Evolutionary conservation across 2,329 filamentous ascomycete species (phyloP).

Genomic region (Pseudodiploospora longispora): DNA sequence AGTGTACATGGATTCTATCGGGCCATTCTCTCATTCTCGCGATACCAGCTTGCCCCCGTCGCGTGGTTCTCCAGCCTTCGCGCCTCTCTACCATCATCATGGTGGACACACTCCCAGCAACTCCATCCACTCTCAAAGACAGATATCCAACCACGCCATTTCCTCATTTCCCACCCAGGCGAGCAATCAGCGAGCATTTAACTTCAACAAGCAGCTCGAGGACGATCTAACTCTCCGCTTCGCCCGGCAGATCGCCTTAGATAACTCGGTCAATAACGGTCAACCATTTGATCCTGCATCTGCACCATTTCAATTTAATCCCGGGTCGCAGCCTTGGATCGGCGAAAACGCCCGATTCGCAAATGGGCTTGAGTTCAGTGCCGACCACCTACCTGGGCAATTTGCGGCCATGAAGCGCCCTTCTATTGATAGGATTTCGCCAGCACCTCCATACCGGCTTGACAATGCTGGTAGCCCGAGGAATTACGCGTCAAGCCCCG

Average conservation of each 20-base stretch:
- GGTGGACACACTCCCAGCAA: slow-evolving; percentile 33
- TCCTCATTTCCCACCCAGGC: slow-evolving; percentile 38
- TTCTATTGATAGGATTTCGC: slow-evolving; percentile 32
- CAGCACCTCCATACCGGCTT: slow-evolving; percentile 20
- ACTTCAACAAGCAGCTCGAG: slow-evolving; percentile 29
- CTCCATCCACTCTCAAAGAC: slow-evolving; percentile 40
- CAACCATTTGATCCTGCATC: slow-evolving; percentile 20
- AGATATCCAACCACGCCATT: slow-evolving; percentile 33
- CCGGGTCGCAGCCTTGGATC: slow-evolving; percentile 38
- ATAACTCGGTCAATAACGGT: slow-evolving; percentile 16
- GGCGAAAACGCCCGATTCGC: slow-evolving; percentile 23
- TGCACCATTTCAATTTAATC: slow-evolving; percentile 39
- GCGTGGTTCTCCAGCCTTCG: slow-evolving; percentile 32
- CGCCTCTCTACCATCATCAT: slow-evolving; percentile 22
- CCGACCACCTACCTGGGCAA: slow-evolving; percentile 21
- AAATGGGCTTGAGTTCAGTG: slow-evolving; percentile 22
- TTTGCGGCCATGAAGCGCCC: slow-evolving; percentile 25
- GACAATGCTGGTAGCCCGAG: slow-evolving; percentile 19
- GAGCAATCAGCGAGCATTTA: slow-evolving; percentile 27
- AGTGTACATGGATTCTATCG: slow-evolving; percentile 32
- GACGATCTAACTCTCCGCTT: slow-evolving; percentile 30
- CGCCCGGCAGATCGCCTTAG: slow-evolving; percentile 24
- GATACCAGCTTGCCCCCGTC: slow-evolving; percentile 50
- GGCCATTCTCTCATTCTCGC: slow-evolving; percentile 32
- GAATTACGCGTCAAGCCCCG: slow-evolving; percentile 22